Conservation (phyloP, 441 rosid species). For the Brassica hybrid region DNA sequence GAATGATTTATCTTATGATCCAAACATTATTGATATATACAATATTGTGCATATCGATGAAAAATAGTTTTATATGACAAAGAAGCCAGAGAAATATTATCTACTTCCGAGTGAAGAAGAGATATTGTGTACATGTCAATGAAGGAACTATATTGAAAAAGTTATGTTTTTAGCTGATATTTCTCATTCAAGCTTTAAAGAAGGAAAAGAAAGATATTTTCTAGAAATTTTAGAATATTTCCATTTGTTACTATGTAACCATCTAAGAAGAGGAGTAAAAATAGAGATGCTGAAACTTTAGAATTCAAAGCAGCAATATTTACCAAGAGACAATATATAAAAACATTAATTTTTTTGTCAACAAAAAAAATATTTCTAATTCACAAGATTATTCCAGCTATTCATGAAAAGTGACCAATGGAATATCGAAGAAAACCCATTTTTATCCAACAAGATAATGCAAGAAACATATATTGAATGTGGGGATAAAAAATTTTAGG, state of each 20-base stretch:
- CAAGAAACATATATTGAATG: not conserved
- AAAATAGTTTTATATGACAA: not conserved
- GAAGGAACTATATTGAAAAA: not conserved
- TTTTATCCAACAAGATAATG: too few relatives aligned
- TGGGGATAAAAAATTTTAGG: not conserved
- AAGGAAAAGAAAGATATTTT: not conserved
- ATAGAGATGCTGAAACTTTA: not conserved
- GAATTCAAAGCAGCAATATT: too few relatives aligned
- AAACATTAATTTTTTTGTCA: not conserved
- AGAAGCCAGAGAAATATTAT: not conserved
- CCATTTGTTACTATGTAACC: not conserved
- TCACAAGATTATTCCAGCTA: not conserved
- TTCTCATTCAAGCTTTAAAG: not conserved
- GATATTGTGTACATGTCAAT: not conserved
- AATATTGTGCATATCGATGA: not conserved
- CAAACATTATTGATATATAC: not conserved
- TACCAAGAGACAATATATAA: not conserved
- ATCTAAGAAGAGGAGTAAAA: not conserved
- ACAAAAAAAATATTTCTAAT: too few relatives aligned
- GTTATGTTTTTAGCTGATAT: too few relatives aligned
- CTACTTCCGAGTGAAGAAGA: not conserved
- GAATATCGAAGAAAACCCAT: not conserved
- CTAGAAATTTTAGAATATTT: too few relatives aligned
- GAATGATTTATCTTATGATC: not conserved
- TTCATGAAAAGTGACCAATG: not conserved